Percentiles rank a stretch among this genome's conserved stretches.
Evolutionary conservation across 306 rosid species (phyloP).

Genomic region (Boehmeria nivea): DNA sequence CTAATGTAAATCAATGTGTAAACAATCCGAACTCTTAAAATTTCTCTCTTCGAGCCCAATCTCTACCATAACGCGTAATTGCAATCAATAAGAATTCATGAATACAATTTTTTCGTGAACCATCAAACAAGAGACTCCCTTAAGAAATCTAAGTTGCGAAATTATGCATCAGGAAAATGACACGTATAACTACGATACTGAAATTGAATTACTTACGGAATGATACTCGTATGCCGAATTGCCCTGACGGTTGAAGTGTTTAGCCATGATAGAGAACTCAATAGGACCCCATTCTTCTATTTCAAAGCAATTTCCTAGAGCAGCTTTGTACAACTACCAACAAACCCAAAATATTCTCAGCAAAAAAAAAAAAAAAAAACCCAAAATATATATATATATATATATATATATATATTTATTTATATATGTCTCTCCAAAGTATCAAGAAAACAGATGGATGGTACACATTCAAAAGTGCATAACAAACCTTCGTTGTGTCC

Average conservation of each 20-base stretch:
- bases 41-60: too few relatives aligned
- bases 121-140: not conserved
- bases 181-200: not conserved
- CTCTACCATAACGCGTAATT: too few relatives aligned
- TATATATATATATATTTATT: not conserved
- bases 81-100: not conserved
- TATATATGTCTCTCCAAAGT: too few relatives aligned
- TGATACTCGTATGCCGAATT: conserved; percentile 86
- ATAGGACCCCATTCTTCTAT: conserved; percentile 89
- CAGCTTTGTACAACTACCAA: conserved; percentile 76
- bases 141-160: conserved; percentile 1
- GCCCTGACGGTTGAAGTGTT: conserved; percentile 91
- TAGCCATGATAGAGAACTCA: conserved; percentile 82
- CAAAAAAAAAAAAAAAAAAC: conserved; percentile 15
- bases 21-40: too few relatives aligned
- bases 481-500: conserved; percentile 63
- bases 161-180: not conserved
- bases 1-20: too few relatives aligned
- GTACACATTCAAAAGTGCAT: not conserved
- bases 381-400: too few relatives aligned
- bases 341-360: not conserved
- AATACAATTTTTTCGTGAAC: not conserved
- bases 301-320: conserved; percentile 86
- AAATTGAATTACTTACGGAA: conserved; percentile 50
- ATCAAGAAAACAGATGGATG: not conserved